These are phyloP conservation scores for Lenwebbia sp. DNA, from an alignment of 345 rosid genomes.

Conservation along the genomic window DNA sequence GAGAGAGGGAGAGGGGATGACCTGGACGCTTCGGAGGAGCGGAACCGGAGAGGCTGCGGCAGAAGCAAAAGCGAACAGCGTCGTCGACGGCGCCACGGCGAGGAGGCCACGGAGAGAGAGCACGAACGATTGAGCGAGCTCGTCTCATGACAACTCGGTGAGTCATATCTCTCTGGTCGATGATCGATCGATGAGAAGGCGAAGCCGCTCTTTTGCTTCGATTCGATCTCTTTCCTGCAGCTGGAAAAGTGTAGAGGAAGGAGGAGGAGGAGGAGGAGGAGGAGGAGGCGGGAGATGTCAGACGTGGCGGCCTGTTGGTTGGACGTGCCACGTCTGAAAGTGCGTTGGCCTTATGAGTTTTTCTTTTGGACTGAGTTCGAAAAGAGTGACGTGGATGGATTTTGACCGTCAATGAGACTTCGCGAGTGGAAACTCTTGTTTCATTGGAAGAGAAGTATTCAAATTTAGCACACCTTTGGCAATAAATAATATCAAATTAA, in stretches of 20 bases:
- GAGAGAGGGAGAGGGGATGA: background rate
- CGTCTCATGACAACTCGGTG: background rate
- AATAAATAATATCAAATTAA: background rate
- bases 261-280: background rate
- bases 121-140: background rate
- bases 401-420: background rate
- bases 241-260: background rate
- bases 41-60: background rate
- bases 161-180: background rate
- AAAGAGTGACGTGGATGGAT: background rate
- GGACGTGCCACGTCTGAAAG: background rate
- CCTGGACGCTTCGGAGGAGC: background rate
- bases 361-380: background rate
- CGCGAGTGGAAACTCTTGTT: background rate
- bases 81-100: background rate
- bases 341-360: background rate
- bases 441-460: background rate
- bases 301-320: background rate
- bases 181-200: background rate
- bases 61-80: background rate
- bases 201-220: background rate
- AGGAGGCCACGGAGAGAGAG: background rate
- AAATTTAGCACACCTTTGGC: background rate
- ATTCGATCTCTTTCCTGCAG: background rate
- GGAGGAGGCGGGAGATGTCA: background rate